Conservation (phyloP, 306 rosid species). For the Corylus heterophylla region DNA sequence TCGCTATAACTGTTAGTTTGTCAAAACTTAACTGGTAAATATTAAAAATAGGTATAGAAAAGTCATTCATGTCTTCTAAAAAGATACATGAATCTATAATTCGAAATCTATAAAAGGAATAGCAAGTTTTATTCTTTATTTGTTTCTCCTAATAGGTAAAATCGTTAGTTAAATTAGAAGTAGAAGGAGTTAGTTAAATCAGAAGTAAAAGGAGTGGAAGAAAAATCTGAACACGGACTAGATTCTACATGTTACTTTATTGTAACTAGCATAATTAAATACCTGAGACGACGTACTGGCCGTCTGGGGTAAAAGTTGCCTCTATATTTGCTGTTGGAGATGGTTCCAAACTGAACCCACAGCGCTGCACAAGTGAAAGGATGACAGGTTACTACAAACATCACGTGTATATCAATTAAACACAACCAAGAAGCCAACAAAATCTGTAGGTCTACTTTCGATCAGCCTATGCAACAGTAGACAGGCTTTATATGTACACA, state of each 20-base stretch:
- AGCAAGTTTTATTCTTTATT: neutral
- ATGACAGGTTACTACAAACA: conserved; percentile 5
- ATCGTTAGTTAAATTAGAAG: neutral
- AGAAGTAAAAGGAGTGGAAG: neutral
- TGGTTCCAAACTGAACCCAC: conserved; percentile 94
- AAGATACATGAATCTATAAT: neutral
- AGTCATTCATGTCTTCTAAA: neutral
- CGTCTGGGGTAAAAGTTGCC: conserved; percentile 96
- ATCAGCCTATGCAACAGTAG: neutral
- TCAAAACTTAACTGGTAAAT: neutral
- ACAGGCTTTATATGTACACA: neutral
- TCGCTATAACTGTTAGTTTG: neutral
- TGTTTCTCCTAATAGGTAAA: neutral
- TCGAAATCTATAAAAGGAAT: neutral
- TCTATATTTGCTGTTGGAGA: conserved; percentile 73
- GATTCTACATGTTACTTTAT: neutral
- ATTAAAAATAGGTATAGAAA: neutral
- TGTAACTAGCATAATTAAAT: conserved; percentile 17
- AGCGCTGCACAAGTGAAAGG: conserved; percentile 60
- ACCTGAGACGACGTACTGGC: conserved; percentile 92
- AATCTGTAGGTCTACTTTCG: neutral
- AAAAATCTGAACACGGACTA: neutral
- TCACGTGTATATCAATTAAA: neutral
- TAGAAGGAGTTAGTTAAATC: neutral
- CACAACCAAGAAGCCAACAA: neutral